Conservation (phyloP, 176 grass and related monocot genomes). For the Pontederia paniculata region DNA sequence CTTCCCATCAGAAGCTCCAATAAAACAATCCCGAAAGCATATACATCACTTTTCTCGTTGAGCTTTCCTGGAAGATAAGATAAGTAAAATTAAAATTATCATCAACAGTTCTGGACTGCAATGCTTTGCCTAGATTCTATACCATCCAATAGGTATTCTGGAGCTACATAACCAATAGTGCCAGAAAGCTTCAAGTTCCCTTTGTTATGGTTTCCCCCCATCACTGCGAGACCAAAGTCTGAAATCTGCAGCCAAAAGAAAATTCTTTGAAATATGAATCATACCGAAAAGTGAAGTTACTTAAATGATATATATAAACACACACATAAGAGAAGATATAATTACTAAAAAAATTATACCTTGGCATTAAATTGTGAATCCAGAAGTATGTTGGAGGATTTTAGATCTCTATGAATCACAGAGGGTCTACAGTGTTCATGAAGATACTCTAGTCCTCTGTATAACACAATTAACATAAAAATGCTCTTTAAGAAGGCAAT, state of each 20-base stretch:
- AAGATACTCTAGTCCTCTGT: constrained; percentile 93
- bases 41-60: constrained; percentile 95
- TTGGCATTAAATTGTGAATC: constrained; percentile 83
- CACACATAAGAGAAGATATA: not conserved
- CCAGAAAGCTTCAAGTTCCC: constrained; percentile 68
- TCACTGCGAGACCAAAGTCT: constrained; percentile 92
- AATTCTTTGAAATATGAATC: constrained; percentile 1
- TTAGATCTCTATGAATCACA: constrained; percentile 92
- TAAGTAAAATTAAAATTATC: not conserved
- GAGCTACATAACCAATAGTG: constrained; percentile 92
- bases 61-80: constrained; percentile 79
- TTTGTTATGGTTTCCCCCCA: constrained; percentile 48
- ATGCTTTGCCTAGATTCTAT: too few species aligned
- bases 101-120: not conserved
- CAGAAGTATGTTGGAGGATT: constrained; percentile 95
- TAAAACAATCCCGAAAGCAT: constrained; percentile 87
- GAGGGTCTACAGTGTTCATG: constrained; percentile 89
- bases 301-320: not conserved
- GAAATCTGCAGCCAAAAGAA: constrained; percentile 56
- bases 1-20: constrained; percentile 88
- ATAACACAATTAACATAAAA: not conserved
- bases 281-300: not conserved
- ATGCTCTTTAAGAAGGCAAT: too few species aligned
- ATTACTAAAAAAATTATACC: constrained; percentile 23
- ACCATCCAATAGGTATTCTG: constrained; percentile 91